These are phyloP conservation scores for Penicillium sp. DNA, from an alignment of 2,329 filamentous ascomycete genomes.

Conservation along the genomic window DNA sequence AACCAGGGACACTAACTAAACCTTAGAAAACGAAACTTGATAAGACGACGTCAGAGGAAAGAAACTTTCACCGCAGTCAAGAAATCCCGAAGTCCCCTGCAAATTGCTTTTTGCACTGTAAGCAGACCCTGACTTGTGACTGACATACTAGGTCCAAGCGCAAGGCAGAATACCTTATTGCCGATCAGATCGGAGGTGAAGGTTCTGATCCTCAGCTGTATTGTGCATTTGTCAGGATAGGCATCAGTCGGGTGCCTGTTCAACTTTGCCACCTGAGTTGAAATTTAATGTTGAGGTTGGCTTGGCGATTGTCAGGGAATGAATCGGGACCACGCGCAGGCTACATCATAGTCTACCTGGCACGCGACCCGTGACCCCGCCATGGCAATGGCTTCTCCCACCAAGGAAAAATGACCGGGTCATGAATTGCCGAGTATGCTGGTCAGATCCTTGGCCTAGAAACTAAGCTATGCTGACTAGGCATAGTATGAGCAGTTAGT, in stretches of 20 bases:
- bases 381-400: too few relatives aligned
- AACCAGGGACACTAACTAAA: background rate
- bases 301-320: background rate
- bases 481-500: too few relatives aligned
- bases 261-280: background rate
- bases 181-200: slow-evolving; percentile 1
- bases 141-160: slow-evolving; percentile 15
- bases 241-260: background rate
- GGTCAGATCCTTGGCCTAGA: too few relatives aligned
- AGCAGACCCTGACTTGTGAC: slow-evolving; percentile 7
- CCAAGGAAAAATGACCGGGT: too few relatives aligned
- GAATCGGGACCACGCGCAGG: background rate
- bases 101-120: background rate
- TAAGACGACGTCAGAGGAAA: background rate
- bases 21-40: background rate
- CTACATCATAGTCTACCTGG: background rate
- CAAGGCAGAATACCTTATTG: slow-evolving; percentile 21
- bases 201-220: slow-evolving; percentile 12
- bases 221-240: background rate
- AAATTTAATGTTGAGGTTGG: background rate
- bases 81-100: background rate
- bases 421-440: too few relatives aligned
- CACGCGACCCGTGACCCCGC: too few relatives aligned
- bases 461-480: too few relatives aligned
- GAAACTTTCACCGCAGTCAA: background rate